Base-by-base conservation (phyloP, 2,329 filamentous ascomycete species). In the Escovopsis sp. region DNA sequence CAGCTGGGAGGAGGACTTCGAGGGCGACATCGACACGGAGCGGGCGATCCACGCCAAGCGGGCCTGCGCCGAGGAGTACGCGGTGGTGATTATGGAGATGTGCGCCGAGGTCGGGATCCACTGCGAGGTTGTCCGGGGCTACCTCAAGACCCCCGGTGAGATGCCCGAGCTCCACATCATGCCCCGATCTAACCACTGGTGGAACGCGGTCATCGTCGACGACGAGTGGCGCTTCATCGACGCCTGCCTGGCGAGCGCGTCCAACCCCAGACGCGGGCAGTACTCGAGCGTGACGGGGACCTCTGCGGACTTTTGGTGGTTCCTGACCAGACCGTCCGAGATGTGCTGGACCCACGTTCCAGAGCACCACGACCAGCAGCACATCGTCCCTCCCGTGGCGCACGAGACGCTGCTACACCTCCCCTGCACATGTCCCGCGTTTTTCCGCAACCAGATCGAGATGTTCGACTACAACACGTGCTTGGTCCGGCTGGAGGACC, bases 141-240 rank as follows among this genome's bases (percentile, higher is more conserved):
- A 90, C 51, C 72, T 98, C 37, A 98, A 98, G 55, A 68, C 72
- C 1, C 90, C 90, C 0, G 88, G 88, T 1, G 90, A 96, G 48
- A 62, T 78, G 7, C 65, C 80, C 2, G 87, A 96, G 47, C 65
- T 86, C 30, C 82, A 81, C 41, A 79, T 79, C 39, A 74, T 88
- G 54, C 83, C 84, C n/a, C 75, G 79, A 21, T 71, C 88, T 0
- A 98, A 98, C 50, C 90, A 98, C 58, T 96, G 82, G 76, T 98
- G 90, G 90, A 98, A 98, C 47, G 78, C 85, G 1, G 84, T 96
- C 14, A 62, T 94, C 26, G 77, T 94, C 8, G 90, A 98, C 54
- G 79, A 82, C 16, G 86, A 94, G 58, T 98, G 90, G 90, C 80
- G 90, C 34, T 81, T 96, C 44, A 84, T 98, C 63, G 90, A 98